phyloP scores from a whole-genome alignment of 2,329 filamentous ascomycete genomes.

The Aspergillus pseudoterreus region DNA sequence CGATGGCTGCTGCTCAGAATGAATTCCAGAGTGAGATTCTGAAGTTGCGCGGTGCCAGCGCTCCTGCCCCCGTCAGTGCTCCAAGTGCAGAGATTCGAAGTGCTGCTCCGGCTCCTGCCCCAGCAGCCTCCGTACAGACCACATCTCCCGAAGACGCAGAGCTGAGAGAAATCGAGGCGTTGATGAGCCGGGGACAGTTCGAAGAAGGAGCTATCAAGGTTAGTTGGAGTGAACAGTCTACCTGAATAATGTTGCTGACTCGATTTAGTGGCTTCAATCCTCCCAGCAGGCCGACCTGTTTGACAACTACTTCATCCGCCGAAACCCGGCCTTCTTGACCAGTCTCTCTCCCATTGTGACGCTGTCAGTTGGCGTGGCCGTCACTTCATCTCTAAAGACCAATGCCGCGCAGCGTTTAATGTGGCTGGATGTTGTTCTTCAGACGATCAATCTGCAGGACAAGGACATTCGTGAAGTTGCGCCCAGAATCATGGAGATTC shows the following conservation, averaged over 20 bases:
- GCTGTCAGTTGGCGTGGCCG: slow-evolving; percentile 60
- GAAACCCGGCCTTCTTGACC: slow-evolving; percentile 55
- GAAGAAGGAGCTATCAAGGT: slow-evolving; percentile 47
- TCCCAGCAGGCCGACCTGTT: slow-evolving; percentile 57
- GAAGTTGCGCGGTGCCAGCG: slow-evolving; percentile 30
- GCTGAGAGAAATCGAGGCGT: slow-evolving; percentile 37
- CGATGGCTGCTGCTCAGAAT: slow-evolving; percentile 41
- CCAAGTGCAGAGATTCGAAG: slow-evolving; percentile 17
- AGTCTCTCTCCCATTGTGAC: slow-evolving; percentile 55
- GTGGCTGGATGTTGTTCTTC: slow-evolving; percentile 57
- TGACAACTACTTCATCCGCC: slow-evolving; percentile 57
- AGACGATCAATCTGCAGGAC: slow-evolving; percentile 53
- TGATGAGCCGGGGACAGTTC: slow-evolving; percentile 38
- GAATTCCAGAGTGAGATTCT: slow-evolving; percentile 41
- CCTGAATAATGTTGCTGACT: slow-evolving; percentile 14
- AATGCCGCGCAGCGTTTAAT: slow-evolving; percentile 53
- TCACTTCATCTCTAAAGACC: slow-evolving; percentile 54
- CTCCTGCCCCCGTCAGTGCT: slow-evolving; percentile 3
- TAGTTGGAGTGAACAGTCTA: slow-evolving; percentile 12
- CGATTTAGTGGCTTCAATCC: slow-evolving; percentile 57
- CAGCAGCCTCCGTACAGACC: slow-evolving; percentile 8
- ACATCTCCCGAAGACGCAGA: slow-evolving; percentile 38
- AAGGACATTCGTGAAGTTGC: slow-evolving; percentile 54
- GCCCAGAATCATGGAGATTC: slow-evolving; percentile 58
- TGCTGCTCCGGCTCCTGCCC: slow-evolving; percentile 11